Evolutionary conservation across 257 asterid genomes (phyloP), one percentile per base, ranked within the genome.

Genomic region (Mitragyna speciosa): DNA sequence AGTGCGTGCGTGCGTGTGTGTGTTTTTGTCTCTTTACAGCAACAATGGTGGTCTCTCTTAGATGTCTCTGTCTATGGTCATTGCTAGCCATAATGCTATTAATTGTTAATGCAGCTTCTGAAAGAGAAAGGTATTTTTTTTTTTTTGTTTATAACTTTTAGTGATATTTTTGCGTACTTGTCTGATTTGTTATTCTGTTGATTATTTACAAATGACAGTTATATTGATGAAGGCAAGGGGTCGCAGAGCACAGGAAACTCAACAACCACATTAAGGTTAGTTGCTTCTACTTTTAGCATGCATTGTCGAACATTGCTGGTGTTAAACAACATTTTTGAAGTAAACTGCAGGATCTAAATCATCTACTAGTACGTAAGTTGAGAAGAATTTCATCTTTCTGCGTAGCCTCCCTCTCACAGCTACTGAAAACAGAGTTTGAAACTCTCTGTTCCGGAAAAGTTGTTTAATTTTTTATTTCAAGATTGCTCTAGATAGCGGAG

Each of bases 201-300:
- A 33, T 15, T 41, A 6, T 41, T 26, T 17, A 51, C n/a, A 6
- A 33, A 78, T 47, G 16, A 70, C 15, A 51, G 68, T 85, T 88
- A 91, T 61, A 54, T 39, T 61, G 86, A 84, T 41, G 93, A 82
- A 80, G 69, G 65, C 72, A 31, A 64, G 47, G 79, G 67, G 82
- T 79, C 73, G 84, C 82, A 78, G 82, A 84, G 81, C 92, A 68
- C 70, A 79, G 83, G 80, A 73, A 94, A 90, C 90, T 81, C 83
- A 51, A 86, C 98, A 69, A 84, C 72, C 86, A 82, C 79, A 86
- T 88, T 84, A 68, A 84, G 89, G 98, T 92, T 52, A 73, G 88
- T 59, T 47, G 67, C 80, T n/a, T n/a, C n/a, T n/a, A n/a, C 12
- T 47, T 17, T 20, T 22, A 26, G 7, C 52, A 12, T 51, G 76